Evolutionary conservation across 371 early-diverging fungal genomes (phyloP).

Genomic region (Circinella minor): DNA sequence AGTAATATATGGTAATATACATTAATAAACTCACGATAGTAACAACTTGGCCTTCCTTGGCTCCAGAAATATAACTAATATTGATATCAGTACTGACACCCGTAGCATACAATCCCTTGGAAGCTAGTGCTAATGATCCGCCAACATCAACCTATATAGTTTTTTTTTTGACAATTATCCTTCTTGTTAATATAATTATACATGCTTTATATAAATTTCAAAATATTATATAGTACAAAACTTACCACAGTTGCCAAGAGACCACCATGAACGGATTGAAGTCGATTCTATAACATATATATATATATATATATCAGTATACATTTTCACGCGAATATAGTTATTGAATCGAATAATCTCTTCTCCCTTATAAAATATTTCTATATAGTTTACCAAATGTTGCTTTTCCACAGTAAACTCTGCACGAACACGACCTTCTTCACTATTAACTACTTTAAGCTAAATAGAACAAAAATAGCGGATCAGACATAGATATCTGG

Average conservation of each 20-base stretch:
- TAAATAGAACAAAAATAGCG: conserved; percentile 8
- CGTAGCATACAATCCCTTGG: conserved; percentile 62
- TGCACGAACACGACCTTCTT: conserved; percentile 48
- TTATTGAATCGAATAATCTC: too few species aligned
- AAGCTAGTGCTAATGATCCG: conserved; percentile 66
- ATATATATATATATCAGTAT: not conserved
- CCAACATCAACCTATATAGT: conserved; percentile 50
- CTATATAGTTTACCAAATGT: conserved; percentile 52
- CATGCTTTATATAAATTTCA: not conserved
- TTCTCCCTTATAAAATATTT: too few species aligned
- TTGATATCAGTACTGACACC: conserved; percentile 72
- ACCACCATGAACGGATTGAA: conserved; percentile 66
- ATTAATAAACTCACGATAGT: conserved; percentile 34
- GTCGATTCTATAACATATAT: conserved; percentile 50
- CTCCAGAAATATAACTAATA: conserved; percentile 61
- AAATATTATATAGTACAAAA: not conserved
- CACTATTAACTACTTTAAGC: conserved; percentile 49
- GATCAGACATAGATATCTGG: too few species aligned
- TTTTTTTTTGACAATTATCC: too few species aligned
- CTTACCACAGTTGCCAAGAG: conserved; percentile 61
- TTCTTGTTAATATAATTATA: too few species aligned
- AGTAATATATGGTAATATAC: too few species aligned
- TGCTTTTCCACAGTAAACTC: conserved; percentile 58
- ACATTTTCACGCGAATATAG: too few species aligned
- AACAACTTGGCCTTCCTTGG: conserved; percentile 56